A percentile compares a stretch with the other conserved stretches of the same genome.
Evolutionary conservation across 192 early-diverging fungal species (phyloP).

Genomic region (Ramicandelaber brevisporus): DNA sequence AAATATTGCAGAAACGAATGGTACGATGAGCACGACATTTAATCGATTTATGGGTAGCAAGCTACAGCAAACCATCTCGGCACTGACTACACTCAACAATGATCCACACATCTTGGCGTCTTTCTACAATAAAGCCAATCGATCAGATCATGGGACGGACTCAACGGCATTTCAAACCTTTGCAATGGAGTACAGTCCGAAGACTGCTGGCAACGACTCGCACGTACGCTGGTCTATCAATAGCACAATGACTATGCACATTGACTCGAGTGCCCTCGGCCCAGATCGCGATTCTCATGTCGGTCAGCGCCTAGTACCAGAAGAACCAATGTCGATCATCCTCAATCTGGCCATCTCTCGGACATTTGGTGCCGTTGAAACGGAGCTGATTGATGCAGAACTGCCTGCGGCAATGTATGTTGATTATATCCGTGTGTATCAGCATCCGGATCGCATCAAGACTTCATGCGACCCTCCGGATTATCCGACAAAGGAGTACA

Average conservation of each 20-base stretch:
- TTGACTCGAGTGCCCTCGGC: constrained; percentile 13
- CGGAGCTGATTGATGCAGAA: constrained; percentile 7
- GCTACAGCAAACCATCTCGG: constrained; percentile 20
- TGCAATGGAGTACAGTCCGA: constrained; percentile 22
- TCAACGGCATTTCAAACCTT: constrained; percentile 15
- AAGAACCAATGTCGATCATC: constrained; percentile 33
- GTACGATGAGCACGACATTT: too few relatives aligned
- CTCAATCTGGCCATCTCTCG: constrained; percentile 20
- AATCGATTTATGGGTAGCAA: constrained; percentile 16
- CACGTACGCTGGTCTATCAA: constrained; percentile 16
- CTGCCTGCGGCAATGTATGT: constrained; percentile 22
- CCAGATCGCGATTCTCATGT: constrained; percentile 14
- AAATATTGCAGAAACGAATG: too few relatives aligned
- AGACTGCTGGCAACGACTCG: constrained; percentile 7
- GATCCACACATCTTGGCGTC: too few relatives aligned
- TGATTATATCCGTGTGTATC: constrained; percentile 27
- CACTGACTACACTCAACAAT: constrained; percentile 11
- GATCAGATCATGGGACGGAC: too few relatives aligned
- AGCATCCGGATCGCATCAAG: constrained; percentile 17
- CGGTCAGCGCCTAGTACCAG: constrained; percentile 14
- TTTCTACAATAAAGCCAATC: too few relatives aligned
- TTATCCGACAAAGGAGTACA: constrained; percentile 21
- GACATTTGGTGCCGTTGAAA: constrained; percentile 16
- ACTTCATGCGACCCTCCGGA: constrained; percentile 25
- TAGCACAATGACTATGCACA: constrained; percentile 13